Conservation (phyloP, 768 basidiomycete genomes). For the Asterophora lycoperdoides region DNA sequence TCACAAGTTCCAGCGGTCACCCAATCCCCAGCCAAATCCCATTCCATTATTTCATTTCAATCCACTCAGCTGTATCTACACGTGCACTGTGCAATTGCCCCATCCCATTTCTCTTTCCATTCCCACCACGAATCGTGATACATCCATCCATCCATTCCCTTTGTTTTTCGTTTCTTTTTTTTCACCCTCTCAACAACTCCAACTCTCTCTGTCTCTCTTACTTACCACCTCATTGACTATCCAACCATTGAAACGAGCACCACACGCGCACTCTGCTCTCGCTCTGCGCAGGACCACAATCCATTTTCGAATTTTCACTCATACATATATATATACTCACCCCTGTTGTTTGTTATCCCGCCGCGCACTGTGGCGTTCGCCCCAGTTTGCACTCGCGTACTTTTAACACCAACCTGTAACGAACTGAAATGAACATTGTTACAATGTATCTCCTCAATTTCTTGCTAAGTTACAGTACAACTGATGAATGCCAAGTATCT, state of each 20-base stretch:
- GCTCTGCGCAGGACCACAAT: too few relatives aligned
- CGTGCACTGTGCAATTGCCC: background rate
- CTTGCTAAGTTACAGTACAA: too few relatives aligned
- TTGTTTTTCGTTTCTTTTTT: background rate
- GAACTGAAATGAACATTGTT: background rate
- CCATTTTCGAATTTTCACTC: too few relatives aligned
- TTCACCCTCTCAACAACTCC: background rate
- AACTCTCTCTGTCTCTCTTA: too few relatives aligned
- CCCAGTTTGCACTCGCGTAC: too few relatives aligned
- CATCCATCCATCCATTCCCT: background rate
- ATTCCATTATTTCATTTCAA: slow-evolving; percentile 6
- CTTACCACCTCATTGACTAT: too few relatives aligned
- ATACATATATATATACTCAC: background rate
- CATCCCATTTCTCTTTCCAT: background rate
- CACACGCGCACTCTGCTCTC: too few relatives aligned
- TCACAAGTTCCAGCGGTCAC: slow-evolving; percentile 1
- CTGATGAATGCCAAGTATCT: too few relatives aligned
- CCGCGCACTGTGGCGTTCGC: background rate
- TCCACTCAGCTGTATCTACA: slow-evolving; percentile 6
- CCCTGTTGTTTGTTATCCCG: background rate
- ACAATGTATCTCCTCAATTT: background rate
- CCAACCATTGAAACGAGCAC: too few relatives aligned
- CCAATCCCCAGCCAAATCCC: too few relatives aligned
- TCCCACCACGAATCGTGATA: too few relatives aligned
- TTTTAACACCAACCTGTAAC: background rate